Conservation (phyloP, 2,329 filamentous ascomycete species). For the Alternaria sp. region DNA sequence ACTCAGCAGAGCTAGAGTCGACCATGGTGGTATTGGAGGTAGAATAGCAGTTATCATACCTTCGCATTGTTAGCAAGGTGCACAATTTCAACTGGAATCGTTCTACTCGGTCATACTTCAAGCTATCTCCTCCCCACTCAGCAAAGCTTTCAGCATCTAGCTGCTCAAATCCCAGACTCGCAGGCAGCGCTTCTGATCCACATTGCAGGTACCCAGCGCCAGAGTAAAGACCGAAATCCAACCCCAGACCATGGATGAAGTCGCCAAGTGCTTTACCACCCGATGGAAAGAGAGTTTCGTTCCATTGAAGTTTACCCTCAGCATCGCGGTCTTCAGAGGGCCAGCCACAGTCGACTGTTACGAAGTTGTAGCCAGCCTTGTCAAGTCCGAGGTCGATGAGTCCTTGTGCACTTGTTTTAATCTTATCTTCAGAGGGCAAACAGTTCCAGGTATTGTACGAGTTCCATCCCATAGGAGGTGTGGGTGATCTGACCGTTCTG, state of each 20-base stretch:
- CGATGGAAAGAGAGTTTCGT: constrained; percentile 60
- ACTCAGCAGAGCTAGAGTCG: constrained; percentile 42
- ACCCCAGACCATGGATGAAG: constrained; percentile 58
- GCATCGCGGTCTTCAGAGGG: constrained; percentile 51
- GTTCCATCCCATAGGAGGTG: constrained; percentile 61
- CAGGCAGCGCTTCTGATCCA: constrained; percentile 58
- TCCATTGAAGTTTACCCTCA: constrained; percentile 61
- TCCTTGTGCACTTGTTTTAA: constrained; percentile 63
- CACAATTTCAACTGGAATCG: background rate
- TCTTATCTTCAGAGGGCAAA: constrained; percentile 58
- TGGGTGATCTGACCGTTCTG: constrained; percentile 33
- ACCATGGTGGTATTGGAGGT: constrained; percentile 48
- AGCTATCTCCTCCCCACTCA: constrained; percentile 48
- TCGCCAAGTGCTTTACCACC: constrained; percentile 61
- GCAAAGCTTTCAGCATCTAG: constrained; percentile 67
- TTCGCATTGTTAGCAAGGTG: constrained; percentile 53
- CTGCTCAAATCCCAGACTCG: constrained; percentile 61
- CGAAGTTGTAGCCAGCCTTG: constrained; percentile 64
- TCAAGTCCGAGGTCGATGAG: constrained; percentile 63
- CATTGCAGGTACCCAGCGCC: constrained; percentile 45
- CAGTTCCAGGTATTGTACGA: constrained; percentile 67
- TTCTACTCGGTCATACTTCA: constrained; percentile 58
- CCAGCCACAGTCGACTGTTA: constrained; percentile 70
- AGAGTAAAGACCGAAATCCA: constrained; percentile 66
- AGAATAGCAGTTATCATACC: constrained; percentile 46